Percentiles rank a stretch among this genome's conserved stretches.
These are phyloP conservation scores for Discostella stelligera DNA, from an alignment of 352 stramenopile genomes.

Conservation along the genomic window DNA sequence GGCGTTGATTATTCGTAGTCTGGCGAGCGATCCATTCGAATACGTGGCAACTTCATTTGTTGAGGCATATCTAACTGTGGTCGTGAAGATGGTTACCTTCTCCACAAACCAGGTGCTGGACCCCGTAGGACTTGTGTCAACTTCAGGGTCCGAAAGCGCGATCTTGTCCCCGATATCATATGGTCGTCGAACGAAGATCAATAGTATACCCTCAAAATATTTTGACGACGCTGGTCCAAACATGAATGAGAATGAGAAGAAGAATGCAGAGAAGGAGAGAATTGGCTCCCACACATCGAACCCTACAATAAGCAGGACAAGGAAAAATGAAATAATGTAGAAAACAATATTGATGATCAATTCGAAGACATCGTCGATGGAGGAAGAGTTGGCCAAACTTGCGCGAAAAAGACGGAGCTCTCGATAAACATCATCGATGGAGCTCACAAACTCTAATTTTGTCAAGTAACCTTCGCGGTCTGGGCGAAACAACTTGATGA, in stretches of 20 bases:
- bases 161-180: conserved; percentile 77
- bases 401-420: conserved; percentile 64
- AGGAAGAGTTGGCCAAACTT: conserved; percentile 62
- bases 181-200: conserved; percentile 67
- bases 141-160: conserved; percentile 40
- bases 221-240: conserved; percentile 58
- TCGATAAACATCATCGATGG: conserved; percentile 59
- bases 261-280: conserved; percentile 46
- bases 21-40: conserved; percentile 66
- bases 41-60: conserved; percentile 71
- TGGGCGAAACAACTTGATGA: conserved; percentile 62
- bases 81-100: conserved; percentile 62
- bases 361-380: conserved; percentile 60
- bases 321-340: conserved; percentile 37
- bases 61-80: conserved; percentile 55
- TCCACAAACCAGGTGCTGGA: conserved; percentile 72
- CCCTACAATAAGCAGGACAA: conserved; percentile 46
- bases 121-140: conserved; percentile 50
- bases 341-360: conserved; percentile 52
- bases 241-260: conserved; percentile 69
- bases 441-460: conserved; percentile 62
- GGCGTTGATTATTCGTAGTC: conserved; percentile 70
- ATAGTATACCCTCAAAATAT: conserved; percentile 67
- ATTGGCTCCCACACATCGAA: conserved; percentile 50
- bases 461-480: conserved; percentile 60